Conservation (phyloP, 805 yeast species). For the Brettanomyces sp. region DNA sequence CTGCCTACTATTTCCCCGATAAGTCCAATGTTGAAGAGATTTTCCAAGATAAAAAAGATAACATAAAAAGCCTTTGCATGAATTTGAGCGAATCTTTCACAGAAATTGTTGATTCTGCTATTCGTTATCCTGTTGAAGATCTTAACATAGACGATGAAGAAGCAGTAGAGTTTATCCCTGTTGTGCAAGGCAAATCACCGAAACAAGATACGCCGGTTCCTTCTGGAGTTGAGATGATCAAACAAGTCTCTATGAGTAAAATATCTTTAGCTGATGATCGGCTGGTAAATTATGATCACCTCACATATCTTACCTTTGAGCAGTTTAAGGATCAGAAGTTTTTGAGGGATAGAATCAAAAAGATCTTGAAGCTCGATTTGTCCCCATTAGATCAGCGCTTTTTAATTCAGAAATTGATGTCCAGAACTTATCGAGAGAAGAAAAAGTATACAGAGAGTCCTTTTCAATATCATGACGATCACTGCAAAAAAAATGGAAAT, state of each 20-base stretch:
- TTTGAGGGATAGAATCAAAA: conserved; percentile 40
- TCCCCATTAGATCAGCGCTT: conserved; percentile 35
- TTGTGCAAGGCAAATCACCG: neutral
- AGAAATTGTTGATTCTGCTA: conserved; percentile 36
- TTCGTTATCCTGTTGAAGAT: conserved; percentile 44
- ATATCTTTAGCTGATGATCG: conserved; percentile 2
- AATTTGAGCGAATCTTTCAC: conserved; percentile 22
- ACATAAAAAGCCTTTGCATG: conserved; percentile 16
- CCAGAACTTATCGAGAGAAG: conserved; percentile 53
- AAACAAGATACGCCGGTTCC: conserved; percentile 7
- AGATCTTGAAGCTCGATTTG: conserved; percentile 32
- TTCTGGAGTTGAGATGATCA: conserved; percentile 10
- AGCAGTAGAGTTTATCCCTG: conserved; percentile 1
- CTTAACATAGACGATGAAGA: conserved; percentile 14
- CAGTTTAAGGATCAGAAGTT: conserved; percentile 27
- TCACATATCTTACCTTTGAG: conserved; percentile 23
- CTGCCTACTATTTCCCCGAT: conserved; percentile 20
- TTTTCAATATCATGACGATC: neutral
- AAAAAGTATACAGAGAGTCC: conserved; percentile 13
- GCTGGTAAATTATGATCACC: conserved; percentile 14
- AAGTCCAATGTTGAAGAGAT: conserved; percentile 21
- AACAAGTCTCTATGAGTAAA: conserved; percentile 5
- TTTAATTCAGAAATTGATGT: conserved; percentile 57
- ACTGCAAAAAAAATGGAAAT: neutral
- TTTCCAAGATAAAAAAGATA: conserved; percentile 9